Percentiles rank a stretch among this genome's conserved stretches.
These are phyloP conservation scores for Pleurotus salmoneostramineus DNA, from an alignment of 768 basidiomycete genomes.

Conservation along the genomic window DNA sequence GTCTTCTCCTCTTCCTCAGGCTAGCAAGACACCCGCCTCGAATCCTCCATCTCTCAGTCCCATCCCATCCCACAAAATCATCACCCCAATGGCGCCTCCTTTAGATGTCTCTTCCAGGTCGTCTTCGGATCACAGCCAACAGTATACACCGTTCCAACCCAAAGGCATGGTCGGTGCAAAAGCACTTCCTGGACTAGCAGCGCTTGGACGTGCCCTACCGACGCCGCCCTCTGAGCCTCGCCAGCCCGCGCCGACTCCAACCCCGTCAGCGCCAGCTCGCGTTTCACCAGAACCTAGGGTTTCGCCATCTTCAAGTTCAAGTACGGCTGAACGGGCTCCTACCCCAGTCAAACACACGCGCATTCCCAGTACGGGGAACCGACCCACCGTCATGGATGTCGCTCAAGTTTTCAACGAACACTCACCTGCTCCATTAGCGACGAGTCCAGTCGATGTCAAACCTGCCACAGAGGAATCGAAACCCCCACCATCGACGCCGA, in stretches of 20 bases:
- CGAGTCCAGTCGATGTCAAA: constrained; percentile 10
- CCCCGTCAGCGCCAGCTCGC: not conserved
- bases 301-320: constrained; percentile 5
- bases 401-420: constrained; percentile 49
- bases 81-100: too few relatives aligned
- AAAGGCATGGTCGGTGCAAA: constrained; percentile 31
- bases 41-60: too few relatives aligned
- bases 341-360: constrained; percentile 45
- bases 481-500: constrained; percentile 11
- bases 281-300: not conserved
- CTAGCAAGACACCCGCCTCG: too few relatives aligned
- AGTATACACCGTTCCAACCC: constrained; percentile 7
- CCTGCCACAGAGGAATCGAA: constrained; percentile 8
- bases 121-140: not conserved
- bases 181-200: constrained; percentile 38
- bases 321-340: constrained; percentile 19
- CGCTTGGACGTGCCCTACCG: not conserved
- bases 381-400: constrained; percentile 77
- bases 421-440: not conserved
- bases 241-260: not conserved
- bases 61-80: too few relatives aligned
- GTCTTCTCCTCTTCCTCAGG: not conserved
- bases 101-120: not conserved
- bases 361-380: constrained; percentile 64
- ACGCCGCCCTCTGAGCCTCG: not conserved